Conservation (phyloP, 78 protist genomes). For the Protostelium mycophagum region DNA sequence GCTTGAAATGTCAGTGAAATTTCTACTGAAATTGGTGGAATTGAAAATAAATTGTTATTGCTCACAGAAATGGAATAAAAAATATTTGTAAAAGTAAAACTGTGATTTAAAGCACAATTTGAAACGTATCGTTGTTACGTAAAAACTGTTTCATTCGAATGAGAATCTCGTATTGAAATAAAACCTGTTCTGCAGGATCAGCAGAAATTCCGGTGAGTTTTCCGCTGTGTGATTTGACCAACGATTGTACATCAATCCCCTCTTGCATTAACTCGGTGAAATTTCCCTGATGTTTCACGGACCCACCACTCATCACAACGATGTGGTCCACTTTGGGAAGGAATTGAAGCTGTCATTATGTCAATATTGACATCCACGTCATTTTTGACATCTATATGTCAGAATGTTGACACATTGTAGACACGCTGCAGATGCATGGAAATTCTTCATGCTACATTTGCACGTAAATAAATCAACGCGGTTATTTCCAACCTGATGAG, state of each 20-base stretch:
- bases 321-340: constrained; percentile 53
- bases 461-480: no score
- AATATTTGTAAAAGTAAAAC: no score
- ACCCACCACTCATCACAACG: constrained; percentile 77
- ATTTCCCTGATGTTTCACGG: constrained; percentile 60
- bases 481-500: constrained; percentile 76
- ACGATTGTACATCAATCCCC: background rate
- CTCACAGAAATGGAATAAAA: no score
- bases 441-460: no score
- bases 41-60: no score
- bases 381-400: no score
- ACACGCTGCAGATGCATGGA: no score
- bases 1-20: background rate
- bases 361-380: no score
- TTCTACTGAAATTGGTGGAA: background rate
- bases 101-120: no score
- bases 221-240: background rate
- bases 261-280: constrained; percentile 20
- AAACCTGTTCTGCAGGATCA: background rate
- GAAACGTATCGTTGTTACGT: no score
- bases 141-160: no score
- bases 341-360: constrained; percentile 1
- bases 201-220: background rate
- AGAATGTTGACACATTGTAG: background rate
- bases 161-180: no score